phyloP scores from a whole-genome alignment of 306 rosid species.

The Mucuna pruriens region DNA sequence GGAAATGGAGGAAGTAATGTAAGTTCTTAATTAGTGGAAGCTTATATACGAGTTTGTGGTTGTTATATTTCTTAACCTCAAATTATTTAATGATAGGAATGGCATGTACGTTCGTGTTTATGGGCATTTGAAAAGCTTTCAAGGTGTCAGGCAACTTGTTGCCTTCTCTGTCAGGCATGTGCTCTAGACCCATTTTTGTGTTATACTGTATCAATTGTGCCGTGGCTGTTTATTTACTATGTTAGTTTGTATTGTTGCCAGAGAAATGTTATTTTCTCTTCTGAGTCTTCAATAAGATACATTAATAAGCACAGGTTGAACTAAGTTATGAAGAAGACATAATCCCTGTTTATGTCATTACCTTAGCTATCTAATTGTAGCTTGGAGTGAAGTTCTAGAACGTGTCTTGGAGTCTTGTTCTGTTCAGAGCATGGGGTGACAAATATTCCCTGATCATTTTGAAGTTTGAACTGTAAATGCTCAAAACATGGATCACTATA shows the following conservation, averaged over 20 bases:
- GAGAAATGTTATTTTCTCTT: conserved; percentile 17
- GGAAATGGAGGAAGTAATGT: conserved; percentile 85
- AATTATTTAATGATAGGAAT: conserved; percentile 46
- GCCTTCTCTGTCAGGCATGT: conserved; percentile 87
- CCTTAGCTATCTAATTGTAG: background rate
- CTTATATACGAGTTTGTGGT: background rate
- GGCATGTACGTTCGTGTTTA: conserved; percentile 65
- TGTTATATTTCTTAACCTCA: conserved; percentile 27
- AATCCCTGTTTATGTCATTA: background rate
- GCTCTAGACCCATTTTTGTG: background rate
- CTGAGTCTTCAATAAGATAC: background rate
- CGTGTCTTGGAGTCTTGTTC: background rate
- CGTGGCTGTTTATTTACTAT: background rate
- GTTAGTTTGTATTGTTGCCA: background rate
- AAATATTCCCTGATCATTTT: background rate
- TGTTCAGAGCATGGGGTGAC: background rate
- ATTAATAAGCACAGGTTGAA: background rate
- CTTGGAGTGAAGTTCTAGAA: background rate
- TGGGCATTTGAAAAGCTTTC: conserved; percentile 85
- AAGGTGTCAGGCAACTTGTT: conserved; percentile 66
- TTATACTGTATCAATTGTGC: background rate
- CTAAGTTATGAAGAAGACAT: background rate
- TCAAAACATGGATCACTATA: background rate
- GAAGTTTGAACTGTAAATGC: background rate
- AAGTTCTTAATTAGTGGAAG: conserved; percentile 39